Evolutionary conservation across 2,329 filamentous ascomycete species (phyloP), one percentile per base, ranked within the genome.

Genomic region (Aspergillus fructus): DNA sequence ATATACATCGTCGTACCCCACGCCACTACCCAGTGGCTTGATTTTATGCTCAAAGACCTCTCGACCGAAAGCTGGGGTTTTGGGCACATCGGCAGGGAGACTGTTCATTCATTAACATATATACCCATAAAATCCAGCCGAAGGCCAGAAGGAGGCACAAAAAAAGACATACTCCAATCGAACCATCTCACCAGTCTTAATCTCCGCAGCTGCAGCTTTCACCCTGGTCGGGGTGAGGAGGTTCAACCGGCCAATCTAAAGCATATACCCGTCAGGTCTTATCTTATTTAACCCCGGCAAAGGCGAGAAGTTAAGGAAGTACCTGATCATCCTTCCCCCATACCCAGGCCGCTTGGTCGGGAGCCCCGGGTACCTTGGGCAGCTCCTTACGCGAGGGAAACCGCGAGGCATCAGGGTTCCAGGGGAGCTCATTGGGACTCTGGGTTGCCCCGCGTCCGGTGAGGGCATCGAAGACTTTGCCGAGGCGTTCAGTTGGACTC

Each of bases 241-340:
- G 56, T 86, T 85, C 43, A 85, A 65, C 45, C 83, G 76, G 72
- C 70, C 66, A 49, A 74, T 59, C 65, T 69, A 48, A 13, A 54
- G 13, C n/a, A 33, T 51, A 33, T 19, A 42, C n/a, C 23, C 8
- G 39, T 42, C 24, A 39, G 17, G n/a, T 30, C 42, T 4, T 23
- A n/a, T 13, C n/a, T 24, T 45, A 3, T 33, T 11, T 3, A 45
- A 19, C 12, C 13, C 19, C 19, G 33, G 3, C 15, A n/a, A 34
- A 46, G 19, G 15, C 24, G 21, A 39, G 24, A 19, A 33, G 21
- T 42, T 41, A 58, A 27, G 21, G 43, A 46, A 11, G n/a, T 62
- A 83, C 77, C 61, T 77, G 72, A 62, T 85, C 83, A 65, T 84
- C 74, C 41, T 81, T 74, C 12, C 84, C 83, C 83, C 83, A 86